phyloP scores from a whole-genome alignment of 306 rosid species.

The Prunus dulcis region DNA sequence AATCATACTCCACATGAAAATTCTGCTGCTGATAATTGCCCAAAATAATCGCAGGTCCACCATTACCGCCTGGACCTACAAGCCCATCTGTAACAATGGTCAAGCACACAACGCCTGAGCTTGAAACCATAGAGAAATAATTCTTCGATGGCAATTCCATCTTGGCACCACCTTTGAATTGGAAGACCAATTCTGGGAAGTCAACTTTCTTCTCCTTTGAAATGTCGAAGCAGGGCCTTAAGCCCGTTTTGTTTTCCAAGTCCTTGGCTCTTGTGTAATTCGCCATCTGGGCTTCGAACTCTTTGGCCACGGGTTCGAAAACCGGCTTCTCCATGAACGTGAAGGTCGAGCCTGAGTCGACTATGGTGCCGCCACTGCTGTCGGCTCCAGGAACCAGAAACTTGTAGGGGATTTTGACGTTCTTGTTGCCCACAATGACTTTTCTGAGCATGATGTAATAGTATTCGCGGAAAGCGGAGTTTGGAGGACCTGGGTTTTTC shows the following conservation, averaged over 20 bases:
- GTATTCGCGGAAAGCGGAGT: constrained; percentile 47
- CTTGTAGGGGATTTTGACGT: constrained; percentile 54
- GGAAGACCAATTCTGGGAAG: constrained; percentile 56
- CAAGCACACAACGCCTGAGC: constrained; percentile 46
- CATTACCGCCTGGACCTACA: constrained; percentile 6
- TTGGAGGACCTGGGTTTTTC: constrained; percentile 35
- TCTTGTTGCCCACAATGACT: constrained; percentile 47
- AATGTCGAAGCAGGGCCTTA: constrained; percentile 60
- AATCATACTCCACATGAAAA: constrained; percentile 66
- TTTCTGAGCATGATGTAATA: constrained; percentile 60
- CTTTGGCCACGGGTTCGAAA: constrained; percentile 43
- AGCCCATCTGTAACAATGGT: constrained; percentile 42
- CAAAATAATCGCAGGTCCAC: constrained; percentile 76
- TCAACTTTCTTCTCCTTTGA: constrained; percentile 22
- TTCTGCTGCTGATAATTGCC: constrained; percentile 88
- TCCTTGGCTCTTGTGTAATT: constrained; percentile 53
- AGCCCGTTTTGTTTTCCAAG: constrained; percentile 53
- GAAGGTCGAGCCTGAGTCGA: constrained; percentile 83
- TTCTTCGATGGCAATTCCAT: constrained; percentile 52
- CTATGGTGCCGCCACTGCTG: constrained; percentile 76
- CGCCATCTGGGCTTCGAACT: constrained; percentile 55
- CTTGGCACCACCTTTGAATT: constrained; percentile 84
- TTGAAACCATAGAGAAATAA: constrained; percentile 53
- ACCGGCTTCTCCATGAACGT: constrained; percentile 69
- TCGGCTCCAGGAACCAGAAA: constrained; percentile 41